phyloP scores from a whole-genome alignment of 805 yeast genomes.

The Wickerhamomyces alni region DNA sequence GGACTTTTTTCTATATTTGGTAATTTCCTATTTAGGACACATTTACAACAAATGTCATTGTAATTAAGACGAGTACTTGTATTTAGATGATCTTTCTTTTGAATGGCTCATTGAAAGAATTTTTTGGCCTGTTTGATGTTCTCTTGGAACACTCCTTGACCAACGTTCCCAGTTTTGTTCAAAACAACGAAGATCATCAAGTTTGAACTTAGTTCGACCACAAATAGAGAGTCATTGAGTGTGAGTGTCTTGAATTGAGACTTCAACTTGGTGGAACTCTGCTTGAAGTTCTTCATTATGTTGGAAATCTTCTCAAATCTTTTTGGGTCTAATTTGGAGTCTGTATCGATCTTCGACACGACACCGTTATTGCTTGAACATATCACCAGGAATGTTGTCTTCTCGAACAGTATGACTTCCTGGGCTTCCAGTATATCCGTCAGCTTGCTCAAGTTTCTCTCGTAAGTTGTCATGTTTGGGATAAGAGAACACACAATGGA shows the following conservation, averaged over 20 bases:
- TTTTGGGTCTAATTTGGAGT: constrained; percentile 63
- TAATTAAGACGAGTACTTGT: too few relatives aligned
- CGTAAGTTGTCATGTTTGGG: constrained; percentile 82
- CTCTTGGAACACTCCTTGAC: constrained; percentile 43
- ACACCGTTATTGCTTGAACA: constrained; percentile 32
- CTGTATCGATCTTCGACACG: constrained; percentile 3
- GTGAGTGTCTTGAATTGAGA: constrained; percentile 76
- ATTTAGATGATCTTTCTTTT: too few relatives aligned
- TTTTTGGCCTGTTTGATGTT: constrained; percentile 51
- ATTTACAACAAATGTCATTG: too few relatives aligned
- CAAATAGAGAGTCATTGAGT: constrained; percentile 50
- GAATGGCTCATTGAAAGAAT: constrained; percentile 36
- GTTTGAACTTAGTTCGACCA: constrained; percentile 53
- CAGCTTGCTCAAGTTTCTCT: constrained; percentile 66
- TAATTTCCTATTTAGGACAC: too few relatives aligned
- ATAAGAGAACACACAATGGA: constrained; percentile 90
- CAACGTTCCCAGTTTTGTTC: constrained; percentile 35
- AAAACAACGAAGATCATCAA: constrained; percentile 57
- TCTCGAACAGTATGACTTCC: constrained; percentile 87
- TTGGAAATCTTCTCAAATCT: constrained; percentile 91
- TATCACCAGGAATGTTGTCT: constrained; percentile 75
- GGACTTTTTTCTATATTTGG: too few relatives aligned
- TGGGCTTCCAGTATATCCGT: constrained; percentile 74
- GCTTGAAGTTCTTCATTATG: constrained; percentile 90
- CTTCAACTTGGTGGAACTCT: constrained; percentile 81